Evolutionary conservation across 2,329 filamentous ascomycete genomes (phyloP), one percentile per base, ranked within the genome.

Genomic region (Shiraia bambusicola): DNA sequence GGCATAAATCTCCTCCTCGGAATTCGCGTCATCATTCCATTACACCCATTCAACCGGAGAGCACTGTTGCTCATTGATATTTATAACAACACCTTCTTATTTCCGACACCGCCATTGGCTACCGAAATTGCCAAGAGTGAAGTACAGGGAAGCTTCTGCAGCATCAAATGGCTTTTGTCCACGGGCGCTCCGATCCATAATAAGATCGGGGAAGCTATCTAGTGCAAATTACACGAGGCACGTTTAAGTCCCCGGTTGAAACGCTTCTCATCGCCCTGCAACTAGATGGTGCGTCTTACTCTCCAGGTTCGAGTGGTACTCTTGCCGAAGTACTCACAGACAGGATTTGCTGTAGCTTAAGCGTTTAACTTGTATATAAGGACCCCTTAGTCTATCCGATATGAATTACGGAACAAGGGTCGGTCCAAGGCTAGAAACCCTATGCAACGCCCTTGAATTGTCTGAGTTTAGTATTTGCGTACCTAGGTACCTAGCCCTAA

Each of bases 251-350:
- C 6, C 58, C 56, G 0, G 47, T 51, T 9, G 57, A 60, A 28
- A 60, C 57, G 3, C 42, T 60, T 28, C 54, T 60, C 33, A 47
- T 59, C 14, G 54, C 57, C 7, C 47, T 60, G 22, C 57, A 60
- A 34, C 39, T 44, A 12, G 50, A 59, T 9, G 48, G 41, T 32
- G 14, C 25, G 9, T 50, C 55, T 26, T 39, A 14, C 35, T 11
- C 34, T 31, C 33, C 31, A 3, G 55, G 55, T 4, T 58, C 52
- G n/a, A 56, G 52, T 26, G 57, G 54, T 9, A 52, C 42, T 6
- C 36, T 60, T 6, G 56, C 48, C 16, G 44, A 50, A n/a, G n/a
- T n/a, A n/a, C n/a, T n/a, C n/a, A n/a, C n/a, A n/a, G n/a, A n/a
- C n/a, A n/a, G n/a, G n/a, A n/a, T n/a, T n/a, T n/a, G n/a, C n/a